Percentiles rank a stretch among this genome's conserved stretches.
Conservation (phyloP, 2,329 filamentous ascomycete genomes). For the Hypoxylon sp. region DNA sequence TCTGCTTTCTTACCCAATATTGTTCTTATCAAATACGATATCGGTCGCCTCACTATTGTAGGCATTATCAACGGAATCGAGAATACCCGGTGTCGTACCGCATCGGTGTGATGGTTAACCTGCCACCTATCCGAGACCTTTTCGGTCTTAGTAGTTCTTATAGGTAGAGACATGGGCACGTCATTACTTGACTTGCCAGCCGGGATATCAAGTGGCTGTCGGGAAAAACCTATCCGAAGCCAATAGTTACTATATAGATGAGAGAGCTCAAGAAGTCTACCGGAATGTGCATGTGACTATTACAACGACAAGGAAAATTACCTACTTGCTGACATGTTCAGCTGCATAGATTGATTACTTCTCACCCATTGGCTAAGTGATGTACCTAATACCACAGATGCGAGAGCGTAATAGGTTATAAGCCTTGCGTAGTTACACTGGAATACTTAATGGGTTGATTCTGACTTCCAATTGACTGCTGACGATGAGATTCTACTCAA, state of each 20-base stretch:
- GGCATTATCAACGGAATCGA: conserved; percentile 7
- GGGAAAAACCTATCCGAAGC: conserved; percentile 10
- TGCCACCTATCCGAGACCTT: conserved; percentile 29
- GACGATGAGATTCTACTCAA: background rate
- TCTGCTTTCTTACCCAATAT: conserved; percentile 1
- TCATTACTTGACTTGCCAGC: conserved; percentile 9
- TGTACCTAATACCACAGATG: background rate
- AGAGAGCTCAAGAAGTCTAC: background rate
- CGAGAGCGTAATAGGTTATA: background rate
- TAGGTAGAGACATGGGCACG: conserved; percentile 23
- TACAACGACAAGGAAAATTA: conserved; percentile 3
- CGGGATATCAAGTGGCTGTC: conserved; percentile 23
- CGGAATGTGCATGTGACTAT: conserved; percentile 9
- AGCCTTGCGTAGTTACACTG: background rate
- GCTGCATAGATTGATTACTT: background rate
- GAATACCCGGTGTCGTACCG: conserved; percentile 27
- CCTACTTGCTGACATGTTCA: background rate
- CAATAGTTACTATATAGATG: conserved; percentile 13
- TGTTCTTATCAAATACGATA: background rate
- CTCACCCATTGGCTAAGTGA: background rate
- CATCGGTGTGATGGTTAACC: conserved; percentile 19
- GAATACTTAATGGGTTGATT: background rate
- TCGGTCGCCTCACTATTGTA: background rate
- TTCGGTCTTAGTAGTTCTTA: conserved; percentile 4
- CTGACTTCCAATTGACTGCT: background rate